Evolutionary conservation across 2,329 filamentous ascomycete species (phyloP), one percentile per base, ranked within the genome.

Genomic region (Paraconiothyrium sp.): DNA sequence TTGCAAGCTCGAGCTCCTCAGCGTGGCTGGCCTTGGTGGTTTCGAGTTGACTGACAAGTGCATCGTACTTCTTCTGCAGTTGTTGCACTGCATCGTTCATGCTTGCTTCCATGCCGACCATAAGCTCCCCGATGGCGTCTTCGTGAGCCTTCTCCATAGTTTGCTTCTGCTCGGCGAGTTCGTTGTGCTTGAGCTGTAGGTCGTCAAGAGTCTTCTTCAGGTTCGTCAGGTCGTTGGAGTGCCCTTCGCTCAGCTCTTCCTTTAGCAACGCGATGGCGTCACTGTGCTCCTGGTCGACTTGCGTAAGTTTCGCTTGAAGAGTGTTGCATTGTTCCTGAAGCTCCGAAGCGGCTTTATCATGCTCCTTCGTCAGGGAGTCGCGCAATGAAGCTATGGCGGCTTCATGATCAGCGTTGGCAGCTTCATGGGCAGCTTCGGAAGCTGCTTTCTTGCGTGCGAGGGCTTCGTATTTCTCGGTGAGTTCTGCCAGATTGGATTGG

Each of bases 91-190:
- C 73, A 41, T 78, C 74, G 4, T 66, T 63, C 30, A 72, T 71
- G 50, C 72, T 75, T 11, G 71, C 66, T 57, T 77, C 73, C 75
- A 78, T 77, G 46, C 71, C 71, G 1, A 65, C 44, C 71, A 75
- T 78, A 4, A 78, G 60, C 57, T 77, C 75, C 8, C 71, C 67
- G n/a, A 78, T 77, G 13, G 75, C 75, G 22, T 73, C 71, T 50
- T 78, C 75, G 27, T 78, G 76, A 4, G 74, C 71, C 13, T 69
- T 67, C 8, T 75, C 74, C 62, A 68, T 73, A 3, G 68, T 47
- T 1, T 63, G 54, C 56, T 76, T 76, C 57, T 76, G 72, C 49
- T 76, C 72, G 1, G 55, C 61, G 1, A 76, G 68, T 8, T 74
- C 71, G 16, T 59, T 59, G 56, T 76, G 70, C 37, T 67, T 64